phyloP scores from a whole-genome alignment of 2,329 filamentous ascomycete species.

The Fusarium burgessii region DNA sequence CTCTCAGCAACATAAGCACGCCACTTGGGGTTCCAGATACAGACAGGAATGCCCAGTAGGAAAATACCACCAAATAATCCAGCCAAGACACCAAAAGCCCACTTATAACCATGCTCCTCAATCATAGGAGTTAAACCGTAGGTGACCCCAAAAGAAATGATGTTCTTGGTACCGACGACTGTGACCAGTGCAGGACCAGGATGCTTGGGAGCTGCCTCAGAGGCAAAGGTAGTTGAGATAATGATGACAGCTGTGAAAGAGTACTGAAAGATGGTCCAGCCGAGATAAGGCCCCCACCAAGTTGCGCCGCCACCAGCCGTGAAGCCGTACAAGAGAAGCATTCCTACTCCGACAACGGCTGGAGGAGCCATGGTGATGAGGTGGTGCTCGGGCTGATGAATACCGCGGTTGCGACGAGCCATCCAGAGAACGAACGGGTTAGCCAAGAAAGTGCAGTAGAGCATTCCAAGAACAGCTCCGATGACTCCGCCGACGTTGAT shows the following conservation, averaged over 20 bases:
- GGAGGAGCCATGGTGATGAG: conserved; percentile 30
- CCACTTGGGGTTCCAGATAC: conserved; percentile 29
- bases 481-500: conserved; percentile 9
- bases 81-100: conserved; percentile 13
- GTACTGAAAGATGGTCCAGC: conserved; percentile 23
- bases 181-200: conserved; percentile 17
- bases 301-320: conserved; percentile 4
- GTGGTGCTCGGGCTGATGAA: conserved; percentile 31
- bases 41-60: conserved; percentile 30
- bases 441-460: conserved; percentile 15
- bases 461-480: conserved; percentile 7
- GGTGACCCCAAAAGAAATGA: conserved; percentile 13
- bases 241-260: conserved; percentile 15
- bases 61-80: conserved; percentile 31
- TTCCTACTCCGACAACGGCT: conserved; percentile 23
- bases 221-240: conserved; percentile 13
- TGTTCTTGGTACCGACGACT: conserved; percentile 17
- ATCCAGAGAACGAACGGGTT: conserved; percentile 24
- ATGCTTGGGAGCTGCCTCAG: conserved; percentile 19
- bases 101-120: conserved; percentile 5
- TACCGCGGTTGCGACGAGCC: conserved; percentile 27
- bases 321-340: conserved; percentile 28
- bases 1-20: conserved; percentile 18
- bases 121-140: conserved; percentile 17
- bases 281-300: conserved; percentile 19